These are phyloP conservation scores for Cicer arietinum DNA, from an alignment of 306 rosid species.

Conservation along the genomic window DNA sequence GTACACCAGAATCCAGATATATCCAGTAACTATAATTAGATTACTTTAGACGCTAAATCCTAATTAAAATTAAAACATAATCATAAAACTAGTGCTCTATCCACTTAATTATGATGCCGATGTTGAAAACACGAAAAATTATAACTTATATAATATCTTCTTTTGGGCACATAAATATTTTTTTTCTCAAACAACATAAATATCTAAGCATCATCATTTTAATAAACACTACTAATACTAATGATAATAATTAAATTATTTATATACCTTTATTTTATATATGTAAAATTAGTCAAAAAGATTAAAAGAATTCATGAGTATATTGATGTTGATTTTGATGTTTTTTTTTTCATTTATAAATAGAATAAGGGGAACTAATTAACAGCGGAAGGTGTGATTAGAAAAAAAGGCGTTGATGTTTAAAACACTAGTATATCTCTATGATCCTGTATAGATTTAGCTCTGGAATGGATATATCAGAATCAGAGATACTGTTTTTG, in stretches of 20 bases:
- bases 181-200: background rate
- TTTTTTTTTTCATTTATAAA: no score
- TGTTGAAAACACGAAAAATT: conserved; percentile 4
- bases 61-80: conserved; percentile 16
- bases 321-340: no score
- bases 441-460: background rate
- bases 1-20: background rate
- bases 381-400: conserved; percentile 28
- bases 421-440: conserved; percentile 14
- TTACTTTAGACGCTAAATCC: conserved; percentile 48
- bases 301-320: no score
- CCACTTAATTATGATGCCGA: conserved; percentile 34
- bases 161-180: background rate
- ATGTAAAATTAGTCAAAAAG: no score
- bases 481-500: background rate
- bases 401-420: background rate
- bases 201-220: conserved; percentile 15
- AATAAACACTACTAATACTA: background rate
- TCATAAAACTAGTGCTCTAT: conserved; percentile 43
- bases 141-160: background rate
- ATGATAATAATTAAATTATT: background rate
- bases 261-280: no score
- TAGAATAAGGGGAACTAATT: no score
- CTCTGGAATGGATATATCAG: background rate
- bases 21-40: conserved; percentile 34